Percentiles rank a stretch among this genome's conserved stretches.
Evolutionary conservation across 176 grass and related monocot genomes (phyloP).

Genomic region (Oryza australiensis): DNA sequence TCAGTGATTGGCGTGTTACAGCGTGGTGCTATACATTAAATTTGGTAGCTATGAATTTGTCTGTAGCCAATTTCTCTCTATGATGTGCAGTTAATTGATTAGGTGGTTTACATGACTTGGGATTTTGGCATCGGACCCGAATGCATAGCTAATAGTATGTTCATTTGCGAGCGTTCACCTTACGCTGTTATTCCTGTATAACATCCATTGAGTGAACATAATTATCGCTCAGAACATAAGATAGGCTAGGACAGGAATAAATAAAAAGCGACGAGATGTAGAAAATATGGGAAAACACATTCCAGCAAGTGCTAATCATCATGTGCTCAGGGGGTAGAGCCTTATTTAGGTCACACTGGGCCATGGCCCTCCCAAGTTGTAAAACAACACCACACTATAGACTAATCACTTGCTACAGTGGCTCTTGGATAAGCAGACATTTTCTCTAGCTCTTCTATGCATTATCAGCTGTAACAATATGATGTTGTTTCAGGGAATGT

Average conservation of each 20-base stretch:
- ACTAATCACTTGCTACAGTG: neutral
- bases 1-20: neutral
- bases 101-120: neutral
- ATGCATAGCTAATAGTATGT: neutral
- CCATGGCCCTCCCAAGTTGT: neutral
- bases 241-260: neutral
- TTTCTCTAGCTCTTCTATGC: neutral
- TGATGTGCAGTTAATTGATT: constrained; percentile 10
- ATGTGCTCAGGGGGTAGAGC: neutral
- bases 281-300: neutral
- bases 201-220: neutral
- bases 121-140: constrained; percentile 6
- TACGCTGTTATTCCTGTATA: neutral
- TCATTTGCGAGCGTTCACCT: constrained; percentile 17
- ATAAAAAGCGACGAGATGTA: neutral
- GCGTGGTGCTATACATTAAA: neutral
- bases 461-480: constrained; percentile 28
- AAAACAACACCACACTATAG: neutral
- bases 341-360: neutral
- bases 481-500: constrained; percentile 61
- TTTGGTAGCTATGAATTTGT: neutral
- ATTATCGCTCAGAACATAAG: neutral
- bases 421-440: neutral
- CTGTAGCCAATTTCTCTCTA: neutral
- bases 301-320: neutral